A percentile compares a stretch with the other conserved stretches of the same genome.
phyloP scores from a whole-genome alignment of 1,284 basidiomycete genomes.

The Sphagnurus paluster region DNA sequence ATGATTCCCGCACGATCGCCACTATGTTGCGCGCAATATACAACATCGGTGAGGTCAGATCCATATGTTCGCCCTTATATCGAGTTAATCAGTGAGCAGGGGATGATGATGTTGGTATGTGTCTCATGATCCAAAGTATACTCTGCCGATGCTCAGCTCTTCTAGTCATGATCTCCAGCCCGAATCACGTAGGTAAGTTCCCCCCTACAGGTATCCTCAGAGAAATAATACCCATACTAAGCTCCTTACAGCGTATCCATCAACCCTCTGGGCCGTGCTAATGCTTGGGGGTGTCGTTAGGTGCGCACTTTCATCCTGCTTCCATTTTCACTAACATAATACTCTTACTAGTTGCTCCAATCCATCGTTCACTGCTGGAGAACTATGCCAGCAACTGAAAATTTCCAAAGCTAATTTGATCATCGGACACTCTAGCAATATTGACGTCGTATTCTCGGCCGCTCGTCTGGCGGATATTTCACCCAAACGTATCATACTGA shows the following conservation, averaged over 20 bases:
- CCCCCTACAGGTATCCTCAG: neutral
- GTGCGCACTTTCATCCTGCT: conserved; percentile 30
- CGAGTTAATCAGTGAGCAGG: conserved; percentile 25
- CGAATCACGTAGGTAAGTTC: conserved; percentile 57
- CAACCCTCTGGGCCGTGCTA: conserved; percentile 70
- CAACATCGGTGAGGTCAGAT: conserved; percentile 35
- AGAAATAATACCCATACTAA: neutral
- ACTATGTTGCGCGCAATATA: conserved; percentile 47
- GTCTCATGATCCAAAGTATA: neutral
- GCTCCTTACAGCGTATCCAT: conserved; percentile 57
- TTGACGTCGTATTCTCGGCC: conserved; percentile 53
- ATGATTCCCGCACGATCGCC: conserved; percentile 53
- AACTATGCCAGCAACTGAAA: conserved; percentile 60
- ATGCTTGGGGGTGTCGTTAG: conserved; percentile 69
- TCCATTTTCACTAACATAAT: conserved; percentile 1
- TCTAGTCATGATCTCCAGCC: conserved; percentile 58
- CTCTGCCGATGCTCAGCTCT: neutral
- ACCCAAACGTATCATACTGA: conserved; percentile 47
- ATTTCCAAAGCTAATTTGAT: conserved; percentile 53
- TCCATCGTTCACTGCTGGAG: conserved; percentile 62
- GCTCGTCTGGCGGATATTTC: conserved; percentile 54
- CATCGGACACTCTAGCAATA: conserved; percentile 54
- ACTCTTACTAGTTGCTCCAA: conserved; percentile 49
- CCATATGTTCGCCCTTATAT: neutral
- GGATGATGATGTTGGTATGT: conserved; percentile 49